phyloP scores from a whole-genome alignment of 2,329 filamentous ascomycete genomes.

The Botrytis aclada region DNA sequence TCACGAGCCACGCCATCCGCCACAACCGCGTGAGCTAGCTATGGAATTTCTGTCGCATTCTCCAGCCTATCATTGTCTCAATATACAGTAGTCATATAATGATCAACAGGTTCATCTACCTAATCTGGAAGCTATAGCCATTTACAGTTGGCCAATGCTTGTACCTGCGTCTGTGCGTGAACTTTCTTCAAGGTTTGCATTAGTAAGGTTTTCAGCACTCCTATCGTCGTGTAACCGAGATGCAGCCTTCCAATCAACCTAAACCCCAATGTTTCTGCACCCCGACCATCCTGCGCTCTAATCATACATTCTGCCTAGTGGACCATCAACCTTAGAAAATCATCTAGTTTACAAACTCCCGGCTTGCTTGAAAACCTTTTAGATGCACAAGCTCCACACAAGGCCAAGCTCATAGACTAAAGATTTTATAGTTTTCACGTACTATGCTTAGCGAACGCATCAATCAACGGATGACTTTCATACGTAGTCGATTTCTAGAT shows the following conservation, averaged over 20 bases:
- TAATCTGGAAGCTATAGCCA: not conserved
- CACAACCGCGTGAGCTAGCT: not conserved
- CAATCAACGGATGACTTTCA: not conserved
- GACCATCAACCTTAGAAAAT: not conserved
- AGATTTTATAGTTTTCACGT: not conserved
- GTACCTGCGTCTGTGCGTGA: not conserved
- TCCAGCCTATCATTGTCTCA: not conserved
- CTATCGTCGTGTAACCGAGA: not conserved
- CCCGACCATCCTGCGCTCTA: not conserved
- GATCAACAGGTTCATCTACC: not conserved
- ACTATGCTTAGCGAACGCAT: not conserved
- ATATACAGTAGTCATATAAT: not conserved
- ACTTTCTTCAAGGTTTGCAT: not conserved
- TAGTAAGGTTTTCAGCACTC: not conserved
- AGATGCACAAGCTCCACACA: not conserved
- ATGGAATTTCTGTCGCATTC: not conserved
- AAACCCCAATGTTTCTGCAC: not conserved
- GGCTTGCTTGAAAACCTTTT: not conserved
- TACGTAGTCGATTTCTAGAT: not conserved
- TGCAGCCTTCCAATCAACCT: not conserved
- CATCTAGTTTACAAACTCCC: not conserved
- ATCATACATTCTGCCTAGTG: not conserved
- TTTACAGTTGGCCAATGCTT: not conserved
- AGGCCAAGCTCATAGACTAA: not conserved
- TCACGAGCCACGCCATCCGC: not conserved